Conservation (phyloP, 73 alveolate genomes). For the Symbiodinium pilosum region DNA sequence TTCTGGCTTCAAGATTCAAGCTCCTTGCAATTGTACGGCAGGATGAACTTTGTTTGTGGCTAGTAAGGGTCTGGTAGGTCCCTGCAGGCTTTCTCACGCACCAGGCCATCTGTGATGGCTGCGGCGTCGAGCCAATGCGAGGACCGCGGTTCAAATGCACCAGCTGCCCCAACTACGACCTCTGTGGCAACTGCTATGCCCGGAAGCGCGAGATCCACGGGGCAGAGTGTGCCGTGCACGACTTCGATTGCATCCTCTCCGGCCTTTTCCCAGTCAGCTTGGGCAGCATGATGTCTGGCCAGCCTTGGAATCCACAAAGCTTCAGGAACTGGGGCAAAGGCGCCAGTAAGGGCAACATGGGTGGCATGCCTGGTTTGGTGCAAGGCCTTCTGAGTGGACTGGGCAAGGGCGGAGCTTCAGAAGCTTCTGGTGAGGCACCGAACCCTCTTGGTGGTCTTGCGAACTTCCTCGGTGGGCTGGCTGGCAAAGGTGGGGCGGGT, state of each 20-base stretch:
- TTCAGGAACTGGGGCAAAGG: not conserved
- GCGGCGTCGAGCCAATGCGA: not conserved
- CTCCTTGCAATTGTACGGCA: too few relatives aligned
- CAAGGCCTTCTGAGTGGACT: not conserved
- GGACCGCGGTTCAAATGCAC: conserved; percentile 30
- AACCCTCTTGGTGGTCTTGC: not conserved
- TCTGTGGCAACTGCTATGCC: conserved; percentile 21
- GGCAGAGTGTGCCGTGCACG: not conserved
- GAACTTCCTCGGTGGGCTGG: not conserved
- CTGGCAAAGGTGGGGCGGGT: not conserved
- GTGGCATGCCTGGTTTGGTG: not conserved
- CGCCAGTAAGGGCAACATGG: not conserved
- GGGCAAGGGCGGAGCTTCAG: conserved; percentile 6
- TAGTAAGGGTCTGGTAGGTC: too few relatives aligned
- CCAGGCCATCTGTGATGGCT: conserved; percentile 16
- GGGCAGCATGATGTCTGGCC: not conserved
- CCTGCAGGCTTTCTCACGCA: not conserved
- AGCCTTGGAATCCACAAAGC: too few relatives aligned
- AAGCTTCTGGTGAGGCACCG: too few relatives aligned
- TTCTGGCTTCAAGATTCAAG: too few relatives aligned
- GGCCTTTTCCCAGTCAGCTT: not conserved
- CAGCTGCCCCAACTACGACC: conserved; percentile 17
- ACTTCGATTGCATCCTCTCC: not conserved
- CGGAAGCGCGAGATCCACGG: not conserved
- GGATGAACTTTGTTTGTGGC: too few relatives aligned